Evolutionary conservation across 108 stramenopile species (phyloP).

Genomic region (Skeletonema costatum): DNA sequence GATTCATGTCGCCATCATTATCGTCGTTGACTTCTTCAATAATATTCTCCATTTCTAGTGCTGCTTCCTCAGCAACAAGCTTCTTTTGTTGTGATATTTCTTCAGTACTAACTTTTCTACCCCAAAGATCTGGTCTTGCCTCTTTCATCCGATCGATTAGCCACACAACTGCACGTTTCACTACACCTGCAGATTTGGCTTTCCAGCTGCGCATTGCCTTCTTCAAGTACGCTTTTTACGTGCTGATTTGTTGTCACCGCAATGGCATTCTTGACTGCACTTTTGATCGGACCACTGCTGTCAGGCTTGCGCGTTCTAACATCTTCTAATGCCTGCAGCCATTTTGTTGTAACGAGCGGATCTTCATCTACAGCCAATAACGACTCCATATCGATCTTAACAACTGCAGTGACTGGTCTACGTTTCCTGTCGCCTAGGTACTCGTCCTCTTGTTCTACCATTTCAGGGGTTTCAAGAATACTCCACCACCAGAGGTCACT

Average conservation of each 20-base stretch:
- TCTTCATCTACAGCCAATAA: constrained; percentile 77
- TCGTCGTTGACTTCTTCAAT: constrained; percentile 60
- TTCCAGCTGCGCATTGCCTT: constrained; percentile 73
- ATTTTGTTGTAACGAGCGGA: constrained; percentile 71
- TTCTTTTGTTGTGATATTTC: constrained; percentile 59
- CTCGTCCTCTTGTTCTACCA: constrained; percentile 60
- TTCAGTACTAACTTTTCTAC: constrained; percentile 36
- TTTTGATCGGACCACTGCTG: constrained; percentile 53
- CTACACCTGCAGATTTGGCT: constrained; percentile 60
- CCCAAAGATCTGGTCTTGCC: constrained; percentile 76
- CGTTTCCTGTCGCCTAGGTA: constrained; percentile 55
- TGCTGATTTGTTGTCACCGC: constrained; percentile 63
- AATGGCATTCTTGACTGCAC: constrained; percentile 62
- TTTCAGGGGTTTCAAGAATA: constrained; percentile 78
- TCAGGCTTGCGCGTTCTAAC: constrained; percentile 55
- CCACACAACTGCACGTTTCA: constrained; percentile 81
- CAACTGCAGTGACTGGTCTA: constrained; percentile 52
- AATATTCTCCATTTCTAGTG: constrained; percentile 69
- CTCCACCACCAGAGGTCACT: constrained; percentile 93
- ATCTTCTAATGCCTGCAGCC: constrained; percentile 73
- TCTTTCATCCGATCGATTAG: constrained; percentile 70
- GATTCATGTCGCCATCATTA: constrained; percentile 58
- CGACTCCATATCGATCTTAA: constrained; percentile 82
- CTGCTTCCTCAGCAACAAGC: constrained; percentile 72
- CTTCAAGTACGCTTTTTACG: constrained; percentile 72